Evolutionary conservation across 1,284 basidiomycete species (phyloP).

Genomic region (Kwoniella shivajii): DNA sequence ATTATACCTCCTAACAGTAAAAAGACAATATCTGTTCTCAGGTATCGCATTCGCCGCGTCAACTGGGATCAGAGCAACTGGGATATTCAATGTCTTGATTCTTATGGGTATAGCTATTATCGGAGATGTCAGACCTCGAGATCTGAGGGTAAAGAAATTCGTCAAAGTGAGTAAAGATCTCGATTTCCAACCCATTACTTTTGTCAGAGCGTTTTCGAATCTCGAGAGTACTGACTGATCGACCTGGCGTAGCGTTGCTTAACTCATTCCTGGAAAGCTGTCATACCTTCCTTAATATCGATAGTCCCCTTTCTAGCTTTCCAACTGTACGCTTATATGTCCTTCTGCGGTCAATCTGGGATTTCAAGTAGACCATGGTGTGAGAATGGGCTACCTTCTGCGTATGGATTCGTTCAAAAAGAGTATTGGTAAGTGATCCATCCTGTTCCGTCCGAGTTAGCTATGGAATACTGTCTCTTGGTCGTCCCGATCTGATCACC

Average conservation of each 20-base stretch:
- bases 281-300: slow-evolving; percentile 57
- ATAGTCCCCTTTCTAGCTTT: slow-evolving; percentile 70
- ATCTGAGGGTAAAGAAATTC: too few relatives aligned
- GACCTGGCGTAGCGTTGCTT: not conserved
- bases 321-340: slow-evolving; percentile 66
- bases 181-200: not conserved
- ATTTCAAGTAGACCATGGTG: slow-evolving; percentile 68
- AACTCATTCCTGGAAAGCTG: not conserved
- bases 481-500: not conserved
- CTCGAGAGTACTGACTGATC: not conserved
- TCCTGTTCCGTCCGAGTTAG: not conserved
- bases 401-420: slow-evolving; percentile 81
- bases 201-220: too few relatives aligned
- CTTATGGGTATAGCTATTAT: slow-evolving; percentile 43
- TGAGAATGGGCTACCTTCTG: slow-evolving; percentile 61
- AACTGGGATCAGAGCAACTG: slow-evolving; percentile 76
- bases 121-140: too few relatives aligned
- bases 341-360: slow-evolving; percentile 62
- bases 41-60: slow-evolving; percentile 68
- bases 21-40: slow-evolving; percentile 60
- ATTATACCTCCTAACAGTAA: slow-evolving; percentile 45
- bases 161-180: not conserved
- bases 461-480: not conserved
- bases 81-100: slow-evolving; percentile 72
- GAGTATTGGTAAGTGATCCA: slow-evolving; percentile 68